These are phyloP conservation scores for Nicotiana paniculata DNA, from an alignment of 257 asterid species.

Conservation along the genomic window DNA sequence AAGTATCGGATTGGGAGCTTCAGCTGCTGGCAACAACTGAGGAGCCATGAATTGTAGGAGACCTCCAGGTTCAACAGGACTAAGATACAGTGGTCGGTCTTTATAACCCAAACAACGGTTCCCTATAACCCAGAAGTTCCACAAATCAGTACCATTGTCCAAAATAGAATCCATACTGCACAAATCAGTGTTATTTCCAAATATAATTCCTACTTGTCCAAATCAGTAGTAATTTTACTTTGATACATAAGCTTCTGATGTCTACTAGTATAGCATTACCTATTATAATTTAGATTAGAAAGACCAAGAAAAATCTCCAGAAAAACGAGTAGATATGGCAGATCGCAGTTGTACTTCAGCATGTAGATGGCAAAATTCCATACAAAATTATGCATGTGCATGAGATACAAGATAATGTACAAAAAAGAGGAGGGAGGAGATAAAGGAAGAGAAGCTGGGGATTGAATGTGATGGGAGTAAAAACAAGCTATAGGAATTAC, in stretches of 20 bases:
- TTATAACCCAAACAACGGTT: constrained; percentile 59
- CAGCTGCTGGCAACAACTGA: constrained; percentile 46
- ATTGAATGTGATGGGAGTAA: background rate
- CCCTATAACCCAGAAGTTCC: constrained; percentile 33
- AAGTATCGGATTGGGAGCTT: constrained; percentile 62
- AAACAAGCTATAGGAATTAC: constrained; percentile 16
- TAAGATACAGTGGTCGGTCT: constrained; percentile 43
- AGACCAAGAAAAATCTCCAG: background rate
- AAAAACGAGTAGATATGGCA: background rate
- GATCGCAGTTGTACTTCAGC: background rate
- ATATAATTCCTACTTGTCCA: background rate
- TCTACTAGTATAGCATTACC: background rate
- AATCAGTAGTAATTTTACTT: background rate
- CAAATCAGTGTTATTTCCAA: background rate
- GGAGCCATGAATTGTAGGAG: constrained; percentile 32
- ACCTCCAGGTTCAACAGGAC: constrained; percentile 41
- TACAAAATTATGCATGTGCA: background rate
- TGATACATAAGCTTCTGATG: background rate
- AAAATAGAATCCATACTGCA: background rate
- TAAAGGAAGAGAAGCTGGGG: background rate
- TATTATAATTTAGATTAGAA: background rate
- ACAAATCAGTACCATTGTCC: background rate
- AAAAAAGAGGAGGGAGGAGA: background rate
- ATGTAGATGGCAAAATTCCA: background rate
- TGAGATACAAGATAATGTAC: background rate